Conservation (phyloP, 2,329 filamentous ascomycete species). For the Ophiostoma australiae region DNA sequence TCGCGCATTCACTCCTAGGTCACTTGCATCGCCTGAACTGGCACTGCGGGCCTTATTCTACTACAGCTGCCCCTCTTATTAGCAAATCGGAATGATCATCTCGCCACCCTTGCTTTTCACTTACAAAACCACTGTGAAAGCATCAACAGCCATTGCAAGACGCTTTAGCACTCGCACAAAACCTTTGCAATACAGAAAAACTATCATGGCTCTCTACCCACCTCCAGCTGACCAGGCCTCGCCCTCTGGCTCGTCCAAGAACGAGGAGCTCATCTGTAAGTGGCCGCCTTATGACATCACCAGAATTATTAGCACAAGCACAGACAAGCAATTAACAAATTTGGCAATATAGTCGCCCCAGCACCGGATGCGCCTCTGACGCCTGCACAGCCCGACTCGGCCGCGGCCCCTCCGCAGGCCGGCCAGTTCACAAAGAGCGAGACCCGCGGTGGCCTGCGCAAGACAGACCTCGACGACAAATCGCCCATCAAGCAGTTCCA, state of each 20-base stretch:
- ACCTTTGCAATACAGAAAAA: not conserved
- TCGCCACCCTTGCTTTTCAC: constrained; percentile 7
- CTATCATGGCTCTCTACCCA: constrained; percentile 25
- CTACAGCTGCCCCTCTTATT: constrained; percentile 11
- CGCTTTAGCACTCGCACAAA: constrained; percentile 12
- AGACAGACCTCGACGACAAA: constrained; percentile 52
- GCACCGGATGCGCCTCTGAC: constrained; percentile 22
- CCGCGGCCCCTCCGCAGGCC: constrained; percentile 49
- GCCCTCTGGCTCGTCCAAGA: constrained; percentile 6
- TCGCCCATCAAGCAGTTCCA: constrained; percentile 81
- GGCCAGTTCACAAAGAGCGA: constrained; percentile 64
- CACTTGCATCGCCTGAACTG: not conserved
- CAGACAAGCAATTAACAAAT: not conserved
- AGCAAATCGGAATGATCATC: not conserved
- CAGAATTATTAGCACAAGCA: too few species aligned
- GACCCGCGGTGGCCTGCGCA: constrained; percentile 51
- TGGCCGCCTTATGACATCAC: not conserved
- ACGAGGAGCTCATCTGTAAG: constrained; percentile 27
- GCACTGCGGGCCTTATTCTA: constrained; percentile 5
- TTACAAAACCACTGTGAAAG: not conserved
- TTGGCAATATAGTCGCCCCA: constrained; percentile 34
- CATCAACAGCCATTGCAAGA: not conserved
- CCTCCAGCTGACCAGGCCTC: constrained; percentile 16
- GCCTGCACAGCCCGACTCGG: not conserved
- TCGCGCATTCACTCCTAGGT: not conserved